Conservation (phyloP, 352 stramenopile species). For the Phytophthora sp. region DNA sequence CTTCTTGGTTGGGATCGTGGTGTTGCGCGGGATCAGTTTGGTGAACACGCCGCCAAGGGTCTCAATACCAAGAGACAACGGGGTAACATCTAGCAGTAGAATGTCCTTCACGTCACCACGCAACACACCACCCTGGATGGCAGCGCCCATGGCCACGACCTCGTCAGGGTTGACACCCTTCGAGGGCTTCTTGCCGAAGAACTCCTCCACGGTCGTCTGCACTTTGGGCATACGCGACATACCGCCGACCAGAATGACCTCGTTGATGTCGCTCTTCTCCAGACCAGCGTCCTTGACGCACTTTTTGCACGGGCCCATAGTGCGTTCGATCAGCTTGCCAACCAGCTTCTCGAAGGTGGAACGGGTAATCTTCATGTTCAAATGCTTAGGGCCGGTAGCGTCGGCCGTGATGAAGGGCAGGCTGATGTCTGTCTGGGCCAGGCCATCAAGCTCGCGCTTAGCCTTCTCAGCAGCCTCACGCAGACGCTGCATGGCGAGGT, state of each 20-base stretch:
- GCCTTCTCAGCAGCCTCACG: constrained; percentile 94
- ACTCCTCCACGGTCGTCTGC: constrained; percentile 94
- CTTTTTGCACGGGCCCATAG: constrained; percentile 95
- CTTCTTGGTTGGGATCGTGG: constrained; percentile 99
- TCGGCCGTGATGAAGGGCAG: constrained; percentile 99
- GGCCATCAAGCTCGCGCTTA: constrained; percentile 97
- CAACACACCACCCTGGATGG: constrained; percentile 97
- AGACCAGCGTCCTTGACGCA: constrained; percentile 88
- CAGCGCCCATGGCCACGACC: constrained; percentile 98
- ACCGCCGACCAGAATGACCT: constrained; percentile 98
- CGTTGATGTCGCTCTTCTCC: constrained; percentile 95
- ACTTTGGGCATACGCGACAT: constrained; percentile 99
- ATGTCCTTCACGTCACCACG: constrained; percentile 98
- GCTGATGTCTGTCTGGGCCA: constrained; percentile 96
- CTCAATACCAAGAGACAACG: constrained; percentile 98
- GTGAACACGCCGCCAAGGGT: constrained; percentile 98
- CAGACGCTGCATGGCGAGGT: constrained; percentile 96
- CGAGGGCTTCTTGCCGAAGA: constrained; percentile 96
- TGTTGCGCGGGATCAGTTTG: constrained; percentile 98
- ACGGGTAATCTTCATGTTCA: constrained; percentile 96
- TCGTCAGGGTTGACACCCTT: constrained; percentile 99
- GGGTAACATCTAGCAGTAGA: constrained; percentile 97
- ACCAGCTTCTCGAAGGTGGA: constrained; percentile 97
- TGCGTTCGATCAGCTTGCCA: constrained; percentile 93
- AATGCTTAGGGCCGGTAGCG: constrained; percentile 97